Base-by-base conservation (phyloP, 2,329 filamentous ascomycete species). In the Sclerotinia subarctica region DNA sequence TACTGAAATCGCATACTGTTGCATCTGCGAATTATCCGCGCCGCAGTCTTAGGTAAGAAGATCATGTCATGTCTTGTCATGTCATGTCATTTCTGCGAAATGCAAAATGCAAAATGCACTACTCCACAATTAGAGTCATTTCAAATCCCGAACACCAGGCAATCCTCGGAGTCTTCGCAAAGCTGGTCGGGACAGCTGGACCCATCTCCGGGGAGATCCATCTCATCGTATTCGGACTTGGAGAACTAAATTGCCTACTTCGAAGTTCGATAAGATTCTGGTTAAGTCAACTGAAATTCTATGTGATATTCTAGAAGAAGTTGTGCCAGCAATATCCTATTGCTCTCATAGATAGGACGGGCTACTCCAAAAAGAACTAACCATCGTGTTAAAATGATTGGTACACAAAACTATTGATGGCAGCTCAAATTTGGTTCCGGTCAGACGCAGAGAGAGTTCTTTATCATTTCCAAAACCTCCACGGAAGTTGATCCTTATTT, bases 111-210 rank as follows among this genome's bases (percentile, higher is more conserved):
- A 29, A 38, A 35, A 38, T 13, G 35, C 35, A 38, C 35, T 13
- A 38, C 35, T 13, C 35, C 35, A 38, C 35, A 42, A 42, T 42
- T 42, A 42, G 38, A 15, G 38, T 15, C 13, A 42, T 46, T 59
- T 59, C 57, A 60, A 60, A 60, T 49, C 58, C 58, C 58, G 58
- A 60, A 32, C 17, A 35, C 44, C 13, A 19, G 13, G 35, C 53
- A 29, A 35, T 49, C 46, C 26, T 60, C 58, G 58, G 58, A 49
- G 29, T 49, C n/a, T 60, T 49, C 58, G 44, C 58, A 60, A 49
- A 49, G 58, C 29, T 38, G 26, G 44, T n/a, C 21, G 13, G 3
- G 1, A 1, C 6, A 5, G 35, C 5, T 10, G 2, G 38, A n/a
- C 32, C 29, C 29, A n/a, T 32, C 32, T 35, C 58, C 44, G 21